phyloP scores from a whole-genome alignment of 2,329 filamentous ascomycete genomes.

The Pseudogymnoascus sp. region DNA sequence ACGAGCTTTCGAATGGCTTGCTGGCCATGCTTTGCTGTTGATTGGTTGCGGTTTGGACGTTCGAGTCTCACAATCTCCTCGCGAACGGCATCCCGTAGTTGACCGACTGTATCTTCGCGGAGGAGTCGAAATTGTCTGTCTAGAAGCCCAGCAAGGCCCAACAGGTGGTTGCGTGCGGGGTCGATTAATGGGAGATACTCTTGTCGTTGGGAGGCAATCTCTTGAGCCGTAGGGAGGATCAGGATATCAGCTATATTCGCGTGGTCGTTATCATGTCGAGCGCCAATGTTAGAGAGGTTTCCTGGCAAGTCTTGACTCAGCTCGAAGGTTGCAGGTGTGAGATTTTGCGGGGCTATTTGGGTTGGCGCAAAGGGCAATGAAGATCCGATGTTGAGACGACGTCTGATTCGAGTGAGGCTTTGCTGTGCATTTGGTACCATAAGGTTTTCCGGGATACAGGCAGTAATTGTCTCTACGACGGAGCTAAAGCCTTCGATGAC shows the following conservation, averaged over 20 bases:
- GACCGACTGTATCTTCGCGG: constrained; percentile 47
- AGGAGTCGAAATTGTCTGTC: constrained; percentile 49
- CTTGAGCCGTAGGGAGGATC: constrained; percentile 41
- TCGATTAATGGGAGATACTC: constrained; percentile 40
- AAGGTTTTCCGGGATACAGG: constrained; percentile 19
- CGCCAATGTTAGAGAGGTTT: constrained; percentile 25
- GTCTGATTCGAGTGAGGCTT: constrained; percentile 21
- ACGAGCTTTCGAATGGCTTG: constrained; percentile 30
- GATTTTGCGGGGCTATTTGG: constrained; percentile 12
- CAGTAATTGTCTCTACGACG: constrained; percentile 22
- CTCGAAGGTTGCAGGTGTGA: constrained; percentile 19
- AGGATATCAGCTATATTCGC: constrained; percentile 38
- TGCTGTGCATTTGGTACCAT: constrained; percentile 17
- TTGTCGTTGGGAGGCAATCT: constrained; percentile 35
- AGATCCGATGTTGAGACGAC: constrained; percentile 22
- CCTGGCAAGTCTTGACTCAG: constrained; percentile 27
- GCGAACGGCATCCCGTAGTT: constrained; percentile 42
- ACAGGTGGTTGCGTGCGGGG: constrained; percentile 32
- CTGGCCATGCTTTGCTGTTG: constrained; percentile 27
- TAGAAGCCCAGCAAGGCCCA: constrained; percentile 38
- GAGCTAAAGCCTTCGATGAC: constrained; percentile 20
- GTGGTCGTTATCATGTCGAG: constrained; percentile 44
- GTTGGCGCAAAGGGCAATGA: constrained; percentile 18
- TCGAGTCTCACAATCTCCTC: constrained; percentile 29
- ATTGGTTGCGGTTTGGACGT: constrained; percentile 33